Evolutionary conservation across 495 filamentous ascomycete species (phyloP).

Genomic region (Podospora pseudopauciseta): DNA sequence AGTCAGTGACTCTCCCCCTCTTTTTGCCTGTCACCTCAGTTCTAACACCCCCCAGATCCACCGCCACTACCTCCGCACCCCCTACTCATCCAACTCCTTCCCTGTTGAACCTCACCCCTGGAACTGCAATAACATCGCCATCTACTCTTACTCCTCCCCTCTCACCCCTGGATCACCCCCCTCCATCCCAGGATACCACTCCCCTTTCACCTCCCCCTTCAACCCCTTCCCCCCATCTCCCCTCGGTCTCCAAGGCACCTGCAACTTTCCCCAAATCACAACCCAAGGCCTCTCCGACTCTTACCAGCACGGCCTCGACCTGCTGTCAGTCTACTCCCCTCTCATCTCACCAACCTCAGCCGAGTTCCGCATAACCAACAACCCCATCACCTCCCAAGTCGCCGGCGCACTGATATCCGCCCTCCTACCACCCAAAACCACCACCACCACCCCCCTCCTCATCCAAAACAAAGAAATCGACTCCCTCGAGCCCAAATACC

Average conservation of each 20-base stretch:
- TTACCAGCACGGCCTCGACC: constrained; percentile 61
- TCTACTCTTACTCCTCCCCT: constrained; percentile 60
- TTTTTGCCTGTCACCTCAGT: background rate
- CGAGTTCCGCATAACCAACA: constrained; percentile 62
- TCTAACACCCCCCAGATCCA: constrained; percentile 49
- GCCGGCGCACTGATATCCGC: constrained; percentile 61
- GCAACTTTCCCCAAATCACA: constrained; percentile 71
- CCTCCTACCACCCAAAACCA: constrained; percentile 42
- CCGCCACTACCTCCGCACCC: constrained; percentile 70
- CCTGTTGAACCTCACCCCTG: constrained; percentile 61
- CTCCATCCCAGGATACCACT: constrained; percentile 52
- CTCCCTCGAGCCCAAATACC: constrained; percentile 61
- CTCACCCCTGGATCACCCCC: constrained; percentile 30
- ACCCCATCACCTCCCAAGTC: constrained; percentile 68
- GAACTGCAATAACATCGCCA: constrained; percentile 57
- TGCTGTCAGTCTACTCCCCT: constrained; percentile 61
- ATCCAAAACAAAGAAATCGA: constrained; percentile 54
- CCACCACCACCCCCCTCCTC: constrained; percentile 35
- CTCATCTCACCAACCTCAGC: constrained; percentile 48
- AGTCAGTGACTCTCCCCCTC: constrained; percentile 3
- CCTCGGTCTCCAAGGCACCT: constrained; percentile 57
- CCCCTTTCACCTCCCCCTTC: constrained; percentile 47
- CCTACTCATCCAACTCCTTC: constrained; percentile 65
- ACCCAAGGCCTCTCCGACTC: constrained; percentile 59
- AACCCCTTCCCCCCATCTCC: constrained; percentile 59